Evolutionary conservation across 1,284 basidiomycete species (phyloP).

Genomic region (Cystobasidium sp.): DNA sequence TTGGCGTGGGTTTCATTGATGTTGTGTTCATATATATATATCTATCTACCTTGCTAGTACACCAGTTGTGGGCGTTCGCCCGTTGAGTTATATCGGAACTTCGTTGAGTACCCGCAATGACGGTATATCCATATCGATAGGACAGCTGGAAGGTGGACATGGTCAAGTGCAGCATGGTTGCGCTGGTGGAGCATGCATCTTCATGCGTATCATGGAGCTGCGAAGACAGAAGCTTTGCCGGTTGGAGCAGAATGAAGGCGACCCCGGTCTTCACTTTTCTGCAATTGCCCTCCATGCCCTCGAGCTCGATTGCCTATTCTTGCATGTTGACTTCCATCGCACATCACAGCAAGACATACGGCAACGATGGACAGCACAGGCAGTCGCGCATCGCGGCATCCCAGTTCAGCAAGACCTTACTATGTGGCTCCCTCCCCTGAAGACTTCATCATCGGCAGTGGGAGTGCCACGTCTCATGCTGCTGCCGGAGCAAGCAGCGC

Average conservation of each 20-base stretch:
- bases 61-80: not conserved
- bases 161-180: too few relatives aligned
- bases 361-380: conserved; percentile 18
- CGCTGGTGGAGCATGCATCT: too few relatives aligned
- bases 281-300: not conserved
- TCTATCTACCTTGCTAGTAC: not conserved
- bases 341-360: not conserved
- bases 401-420: conserved; percentile 29
- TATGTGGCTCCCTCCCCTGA: conserved; percentile 37
- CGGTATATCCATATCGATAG: too few relatives aligned
- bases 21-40: not conserved
- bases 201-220: too few relatives aligned
- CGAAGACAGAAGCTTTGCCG: too few relatives aligned
- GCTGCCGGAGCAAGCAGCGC: not conserved
- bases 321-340: not conserved
- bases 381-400: conserved; percentile 21
- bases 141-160: too few relatives aligned
- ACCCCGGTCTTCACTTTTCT: too few relatives aligned
- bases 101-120: too few relatives aligned
- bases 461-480: not conserved
- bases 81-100: not conserved
- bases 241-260: too few relatives aligned
- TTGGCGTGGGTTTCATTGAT: not conserved
- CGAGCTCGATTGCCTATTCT: not conserved
- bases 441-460: conserved; percentile 28